phyloP scores from a whole-genome alignment of 1,139 yeast genomes.

The Candida frijolesensis region DNA sequence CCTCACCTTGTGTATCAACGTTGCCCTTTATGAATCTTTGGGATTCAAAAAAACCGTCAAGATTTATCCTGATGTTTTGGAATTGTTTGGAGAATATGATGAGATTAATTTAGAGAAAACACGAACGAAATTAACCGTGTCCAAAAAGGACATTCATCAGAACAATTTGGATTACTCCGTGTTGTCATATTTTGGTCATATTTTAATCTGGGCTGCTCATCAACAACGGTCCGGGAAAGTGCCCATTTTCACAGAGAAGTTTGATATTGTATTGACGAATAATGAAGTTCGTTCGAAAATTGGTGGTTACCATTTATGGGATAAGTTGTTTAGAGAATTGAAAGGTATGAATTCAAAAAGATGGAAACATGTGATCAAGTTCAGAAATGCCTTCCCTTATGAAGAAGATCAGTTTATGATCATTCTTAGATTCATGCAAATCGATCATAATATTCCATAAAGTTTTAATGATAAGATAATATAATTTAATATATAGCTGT shows the following conservation, averaged over 20 bases:
- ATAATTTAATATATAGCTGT: not conserved
- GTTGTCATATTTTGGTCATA: slow-evolving; percentile 43
- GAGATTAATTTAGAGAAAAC: slow-evolving; percentile 40
- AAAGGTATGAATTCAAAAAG: slow-evolving; percentile 43
- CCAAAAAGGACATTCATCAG: slow-evolving; percentile 36
- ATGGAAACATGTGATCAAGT: slow-evolving; percentile 49
- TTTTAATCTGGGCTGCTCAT: slow-evolving; percentile 42
- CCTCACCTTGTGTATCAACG: slow-evolving; percentile 34
- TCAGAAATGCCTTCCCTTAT: slow-evolving; percentile 39
- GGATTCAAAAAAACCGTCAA: slow-evolving; percentile 37
- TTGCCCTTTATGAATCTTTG: slow-evolving; percentile 42
- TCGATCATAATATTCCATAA: slow-evolving; percentile 14
- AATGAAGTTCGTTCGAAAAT: slow-evolving; percentile 26
- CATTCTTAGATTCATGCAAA: slow-evolving; percentile 39
- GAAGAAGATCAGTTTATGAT: slow-evolving; percentile 49
- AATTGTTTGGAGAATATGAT: slow-evolving; percentile 33
- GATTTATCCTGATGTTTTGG: slow-evolving; percentile 30
- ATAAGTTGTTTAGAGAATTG: slow-evolving; percentile 37
- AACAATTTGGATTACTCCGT: slow-evolving; percentile 44
- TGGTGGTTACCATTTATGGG: slow-evolving; percentile 52
- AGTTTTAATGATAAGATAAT: not conserved
- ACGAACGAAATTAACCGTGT: slow-evolving; percentile 38
- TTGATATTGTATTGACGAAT: slow-evolving; percentile 22
- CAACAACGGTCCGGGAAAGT: slow-evolving; percentile 25
- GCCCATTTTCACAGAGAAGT: slow-evolving; percentile 22